Evolutionary conservation across 495 filamentous ascomycete species (phyloP).

Genomic region (Neurospora sp.): DNA sequence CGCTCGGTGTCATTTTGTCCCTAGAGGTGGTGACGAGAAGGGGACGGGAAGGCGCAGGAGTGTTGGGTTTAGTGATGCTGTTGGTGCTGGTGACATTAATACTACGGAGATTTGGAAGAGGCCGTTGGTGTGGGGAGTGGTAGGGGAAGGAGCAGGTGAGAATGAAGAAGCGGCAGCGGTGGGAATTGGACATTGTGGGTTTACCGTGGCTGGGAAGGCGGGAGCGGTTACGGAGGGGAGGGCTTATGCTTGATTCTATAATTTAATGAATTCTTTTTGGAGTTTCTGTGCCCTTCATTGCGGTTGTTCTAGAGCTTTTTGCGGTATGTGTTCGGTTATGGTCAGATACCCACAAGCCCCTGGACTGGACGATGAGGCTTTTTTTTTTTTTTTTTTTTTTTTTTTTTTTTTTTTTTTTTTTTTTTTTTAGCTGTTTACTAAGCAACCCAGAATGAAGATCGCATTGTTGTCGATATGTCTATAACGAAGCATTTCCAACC

Average conservation of each 20-base stretch:
- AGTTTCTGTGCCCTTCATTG: background rate
- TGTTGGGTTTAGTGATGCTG: background rate
- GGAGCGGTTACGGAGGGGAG: constrained; percentile 22
- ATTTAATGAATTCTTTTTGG: background rate
- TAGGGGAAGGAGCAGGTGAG: constrained; percentile 16
- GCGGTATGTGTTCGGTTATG: background rate
- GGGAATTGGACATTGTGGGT: constrained; percentile 28
- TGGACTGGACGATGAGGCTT: background rate
- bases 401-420: background rate
- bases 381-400: background rate
- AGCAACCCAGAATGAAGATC: background rate
- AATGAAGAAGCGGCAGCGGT: constrained; percentile 6
- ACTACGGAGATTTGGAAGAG: constrained; percentile 13
- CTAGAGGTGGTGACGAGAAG: constrained; percentile 1
- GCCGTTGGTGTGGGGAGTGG: constrained; percentile 30
- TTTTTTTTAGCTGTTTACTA: background rate
- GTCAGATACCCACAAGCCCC: background rate
- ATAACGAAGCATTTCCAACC: background rate
- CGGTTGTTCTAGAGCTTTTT: background rate
- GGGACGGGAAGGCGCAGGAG: constrained; percentile 1
- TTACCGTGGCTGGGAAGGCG: constrained; percentile 15
- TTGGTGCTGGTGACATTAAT: background rate
- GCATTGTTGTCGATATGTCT: background rate
- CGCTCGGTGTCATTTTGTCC: constrained; percentile 25
- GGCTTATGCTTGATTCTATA: constrained; percentile 26